These are phyloP conservation scores for Vitis rupestris DNA, from an alignment of 164 flowering plant species.

Conservation along the genomic window DNA sequence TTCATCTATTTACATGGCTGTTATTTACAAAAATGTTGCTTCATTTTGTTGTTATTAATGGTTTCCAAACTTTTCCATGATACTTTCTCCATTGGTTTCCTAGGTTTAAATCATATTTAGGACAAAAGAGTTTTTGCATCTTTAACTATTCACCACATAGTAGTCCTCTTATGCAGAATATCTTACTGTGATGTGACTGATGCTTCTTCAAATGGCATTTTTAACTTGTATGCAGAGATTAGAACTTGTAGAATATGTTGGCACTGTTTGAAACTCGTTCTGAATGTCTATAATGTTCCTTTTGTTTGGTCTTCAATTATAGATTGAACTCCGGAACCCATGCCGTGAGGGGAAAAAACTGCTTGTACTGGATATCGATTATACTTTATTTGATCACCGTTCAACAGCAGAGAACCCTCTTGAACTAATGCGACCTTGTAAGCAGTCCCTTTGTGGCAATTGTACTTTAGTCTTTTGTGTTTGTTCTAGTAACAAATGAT, in stretches of 20 bases:
- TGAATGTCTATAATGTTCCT: neutral
- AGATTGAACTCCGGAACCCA: slow-evolving; percentile 82
- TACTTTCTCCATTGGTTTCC: neutral
- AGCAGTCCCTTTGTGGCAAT: slow-evolving; percentile 21
- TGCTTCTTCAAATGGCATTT: no score
- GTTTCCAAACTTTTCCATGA: neutral
- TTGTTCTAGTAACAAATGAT: slow-evolving; percentile 3
- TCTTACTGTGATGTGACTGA: neutral
- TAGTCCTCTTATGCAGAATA: neutral
- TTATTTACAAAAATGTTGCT: neutral
- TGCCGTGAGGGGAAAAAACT: slow-evolving; percentile 92
- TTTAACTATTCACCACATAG: neutral
- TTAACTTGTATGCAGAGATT: neutral
- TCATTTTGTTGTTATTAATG: neutral
- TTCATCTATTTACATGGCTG: neutral
- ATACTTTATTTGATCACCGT: slow-evolving; percentile 96
- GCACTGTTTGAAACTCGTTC: neutral
- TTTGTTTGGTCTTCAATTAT: slow-evolving; percentile 4
- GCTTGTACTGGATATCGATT: slow-evolving; percentile 95
- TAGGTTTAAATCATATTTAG: neutral
- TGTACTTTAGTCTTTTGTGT: neutral
- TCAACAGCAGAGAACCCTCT: slow-evolving; percentile 96
- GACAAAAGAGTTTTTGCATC: neutral
- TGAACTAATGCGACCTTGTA: slow-evolving; percentile 97
- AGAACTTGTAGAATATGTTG: neutral